These are phyloP conservation scores for Paraleonurus japonicus DNA, from an alignment of 257 asterid species.

Conservation along the genomic window DNA sequence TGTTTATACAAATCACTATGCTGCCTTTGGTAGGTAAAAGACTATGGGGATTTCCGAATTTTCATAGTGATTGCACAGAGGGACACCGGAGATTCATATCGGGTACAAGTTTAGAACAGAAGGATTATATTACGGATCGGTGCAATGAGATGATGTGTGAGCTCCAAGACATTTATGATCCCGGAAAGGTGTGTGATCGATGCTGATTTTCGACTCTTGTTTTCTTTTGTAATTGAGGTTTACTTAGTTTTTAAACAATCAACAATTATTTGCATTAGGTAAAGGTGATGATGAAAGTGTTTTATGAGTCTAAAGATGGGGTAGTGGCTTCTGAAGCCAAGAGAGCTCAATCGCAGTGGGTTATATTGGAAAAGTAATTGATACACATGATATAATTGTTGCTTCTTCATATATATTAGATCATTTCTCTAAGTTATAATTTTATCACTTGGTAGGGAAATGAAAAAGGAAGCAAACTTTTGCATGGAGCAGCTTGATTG, in stretches of 20 bases:
- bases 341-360: conserved; percentile 67
- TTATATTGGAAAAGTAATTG: conserved; percentile 82
- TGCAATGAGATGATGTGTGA: conserved; percentile 69
- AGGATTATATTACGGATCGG: conserved; percentile 55
- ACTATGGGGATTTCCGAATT: conserved; percentile 57
- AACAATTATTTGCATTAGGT: conserved; percentile 36
- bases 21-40: conserved; percentile 45
- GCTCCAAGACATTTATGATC: conserved; percentile 60
- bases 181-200: conserved; percentile 46
- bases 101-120: conserved; percentile 61
- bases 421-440: not conserved
- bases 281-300: conserved; percentile 66
- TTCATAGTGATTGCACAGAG: conserved; percentile 56
- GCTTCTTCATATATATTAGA: not conserved
- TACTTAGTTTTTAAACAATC: not conserved
- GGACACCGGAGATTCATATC: conserved; percentile 51
- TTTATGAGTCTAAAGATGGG: conserved; percentile 60
- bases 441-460: conserved; percentile 37
- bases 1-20: conserved; percentile 6
- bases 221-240: not conserved
- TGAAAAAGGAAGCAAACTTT: conserved; percentile 61
- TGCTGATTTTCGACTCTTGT: not conserved
- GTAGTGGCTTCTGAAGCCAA: conserved; percentile 78
- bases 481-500: conserved; percentile 81
- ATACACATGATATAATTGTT: conserved; percentile 18